Conservation (phyloP, 163 green algal genomes). For the Chlamydomonas reinhardtii region DNA sequence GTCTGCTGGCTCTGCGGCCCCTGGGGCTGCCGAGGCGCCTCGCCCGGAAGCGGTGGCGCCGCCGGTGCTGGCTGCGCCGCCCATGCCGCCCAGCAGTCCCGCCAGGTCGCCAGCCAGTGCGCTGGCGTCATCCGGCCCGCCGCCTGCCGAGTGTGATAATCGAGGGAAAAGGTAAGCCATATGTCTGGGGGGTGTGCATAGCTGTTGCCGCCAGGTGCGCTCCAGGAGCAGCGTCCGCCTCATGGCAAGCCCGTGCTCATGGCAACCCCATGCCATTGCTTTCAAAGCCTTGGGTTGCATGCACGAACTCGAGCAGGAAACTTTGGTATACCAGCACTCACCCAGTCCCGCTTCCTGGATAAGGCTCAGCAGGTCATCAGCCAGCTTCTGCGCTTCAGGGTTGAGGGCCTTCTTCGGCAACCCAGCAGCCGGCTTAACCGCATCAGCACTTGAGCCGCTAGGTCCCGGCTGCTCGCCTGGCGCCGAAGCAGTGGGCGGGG, state of each 20-base stretch:
- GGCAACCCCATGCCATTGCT: too few species aligned
- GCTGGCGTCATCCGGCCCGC: neutral
- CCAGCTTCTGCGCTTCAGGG: slow-evolving; percentile 54
- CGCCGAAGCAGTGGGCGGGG: neutral
- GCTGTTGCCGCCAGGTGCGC: too few species aligned
- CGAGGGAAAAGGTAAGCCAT: too few species aligned
- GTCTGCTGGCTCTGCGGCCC: neutral
- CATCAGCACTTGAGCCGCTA: neutral
- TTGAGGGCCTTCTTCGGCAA: slow-evolving; percentile 20
- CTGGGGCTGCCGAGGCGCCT: neutral
- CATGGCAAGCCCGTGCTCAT: too few species aligned
- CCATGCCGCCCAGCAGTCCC: neutral
- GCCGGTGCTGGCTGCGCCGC: too few species aligned
- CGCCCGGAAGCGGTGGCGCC: neutral
- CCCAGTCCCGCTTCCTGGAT: slow-evolving; percentile 55
- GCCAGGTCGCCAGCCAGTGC: neutral
- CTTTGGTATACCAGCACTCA: neutral
- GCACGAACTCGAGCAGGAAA: too few species aligned
- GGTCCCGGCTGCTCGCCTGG: neutral
- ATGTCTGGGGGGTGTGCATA: too few species aligned
- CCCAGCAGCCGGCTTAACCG: neutral
- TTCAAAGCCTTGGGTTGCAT: too few species aligned
- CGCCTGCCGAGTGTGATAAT: neutral
- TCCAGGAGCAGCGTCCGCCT: too few species aligned
- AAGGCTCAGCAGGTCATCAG: slow-evolving; percentile 63